Conservation (phyloP, 306 rosid species). For the Prosopis cineraria region DNA sequence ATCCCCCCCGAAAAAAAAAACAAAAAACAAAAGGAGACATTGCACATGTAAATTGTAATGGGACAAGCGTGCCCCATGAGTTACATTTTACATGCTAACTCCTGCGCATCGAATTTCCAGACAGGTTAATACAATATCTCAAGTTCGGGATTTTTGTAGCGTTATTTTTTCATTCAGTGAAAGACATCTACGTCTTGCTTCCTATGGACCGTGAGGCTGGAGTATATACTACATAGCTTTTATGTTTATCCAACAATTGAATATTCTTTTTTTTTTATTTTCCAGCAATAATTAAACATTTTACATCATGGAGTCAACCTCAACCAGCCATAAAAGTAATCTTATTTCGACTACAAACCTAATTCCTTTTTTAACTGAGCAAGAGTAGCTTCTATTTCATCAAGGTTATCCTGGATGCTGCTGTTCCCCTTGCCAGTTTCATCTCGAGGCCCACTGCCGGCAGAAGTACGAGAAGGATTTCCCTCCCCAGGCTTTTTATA, state of each 20-base stretch:
- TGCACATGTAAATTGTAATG: neutral
- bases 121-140: neutral
- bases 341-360: slow-evolving; percentile 59
- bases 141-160: neutral
- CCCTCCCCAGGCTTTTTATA: slow-evolving; percentile 42
- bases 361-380: slow-evolving; percentile 84
- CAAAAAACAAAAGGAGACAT: neutral
- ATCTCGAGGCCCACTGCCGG: slow-evolving; percentile 33
- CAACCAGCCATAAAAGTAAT: neutral
- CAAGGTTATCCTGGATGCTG: slow-evolving; percentile 74
- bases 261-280: too few species aligned
- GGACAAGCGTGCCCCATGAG: neutral
- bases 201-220: neutral
- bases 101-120: neutral
- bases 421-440: slow-evolving; percentile 51
- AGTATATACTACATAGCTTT: neutral
- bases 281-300: neutral
- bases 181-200: neutral
- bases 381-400: slow-evolving; percentile 92
- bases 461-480: slow-evolving; percentile 42
- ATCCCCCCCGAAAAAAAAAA: neutral
- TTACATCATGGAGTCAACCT: neutral
- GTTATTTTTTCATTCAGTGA: neutral
- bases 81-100: neutral
- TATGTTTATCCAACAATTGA: too few species aligned